Evolutionary conservation across 129 eudicot genomes (phyloP).

Genomic region (Smallanthus sonchifolius): DNA sequence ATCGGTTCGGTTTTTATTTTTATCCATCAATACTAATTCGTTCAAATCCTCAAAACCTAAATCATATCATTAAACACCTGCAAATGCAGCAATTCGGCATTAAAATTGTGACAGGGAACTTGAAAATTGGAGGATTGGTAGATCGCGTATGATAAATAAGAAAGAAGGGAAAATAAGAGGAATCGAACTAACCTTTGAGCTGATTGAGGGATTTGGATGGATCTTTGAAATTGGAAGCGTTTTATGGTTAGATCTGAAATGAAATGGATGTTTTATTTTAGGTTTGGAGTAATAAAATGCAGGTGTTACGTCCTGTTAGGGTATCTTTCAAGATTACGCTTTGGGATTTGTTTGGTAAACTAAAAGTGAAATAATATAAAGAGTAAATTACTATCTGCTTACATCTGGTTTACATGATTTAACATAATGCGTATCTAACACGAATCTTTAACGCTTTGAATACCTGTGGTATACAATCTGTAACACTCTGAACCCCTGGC

Average conservation of each 20-base stretch:
- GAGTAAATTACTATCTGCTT: no score
- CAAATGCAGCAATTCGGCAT: slow-evolving; percentile 19
- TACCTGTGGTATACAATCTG: no score
- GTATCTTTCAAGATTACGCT: slow-evolving; percentile 30
- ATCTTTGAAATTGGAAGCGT: slow-evolving; percentile 25
- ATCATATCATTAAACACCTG: slow-evolving; percentile 28
- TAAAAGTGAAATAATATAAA: neutral
- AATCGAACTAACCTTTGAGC: slow-evolving; percentile 29
- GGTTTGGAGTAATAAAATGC: slow-evolving; percentile 5
- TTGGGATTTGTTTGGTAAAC: neutral
- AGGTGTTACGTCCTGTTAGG: slow-evolving; percentile 31
- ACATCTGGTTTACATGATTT: no score
- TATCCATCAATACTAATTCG: slow-evolving; percentile 50
- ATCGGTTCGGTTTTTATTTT: slow-evolving; percentile 82
- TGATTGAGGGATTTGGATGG: slow-evolving; percentile 26
- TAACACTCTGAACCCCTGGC: no score
- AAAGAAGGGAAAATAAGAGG: neutral
- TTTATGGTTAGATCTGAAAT: slow-evolving; percentile 22
- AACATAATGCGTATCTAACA: no score
- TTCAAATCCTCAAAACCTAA: slow-evolving; percentile 22
- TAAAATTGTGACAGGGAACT: neutral
- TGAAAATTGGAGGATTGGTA: neutral
- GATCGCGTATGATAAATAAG: neutral
- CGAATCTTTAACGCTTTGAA: no score
- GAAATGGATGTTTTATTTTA: neutral